Conservation (phyloP, 2,329 filamentous ascomycete genomes). For the Arthroderma sp. region DNA sequence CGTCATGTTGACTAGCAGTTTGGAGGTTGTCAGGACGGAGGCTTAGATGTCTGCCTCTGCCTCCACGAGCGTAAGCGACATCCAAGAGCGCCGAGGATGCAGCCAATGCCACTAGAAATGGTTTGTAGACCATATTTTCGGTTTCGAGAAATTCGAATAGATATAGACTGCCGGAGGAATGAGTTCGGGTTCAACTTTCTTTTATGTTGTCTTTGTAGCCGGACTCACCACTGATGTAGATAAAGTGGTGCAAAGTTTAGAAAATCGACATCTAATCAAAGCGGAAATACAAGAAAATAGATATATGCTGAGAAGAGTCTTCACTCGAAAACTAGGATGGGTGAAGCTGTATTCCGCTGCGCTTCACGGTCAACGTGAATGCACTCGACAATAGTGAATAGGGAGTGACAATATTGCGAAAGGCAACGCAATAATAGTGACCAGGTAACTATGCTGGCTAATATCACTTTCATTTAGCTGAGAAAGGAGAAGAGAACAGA, state of each 20-base stretch:
- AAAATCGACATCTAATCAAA: not conserved
- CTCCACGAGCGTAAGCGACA: too few species aligned
- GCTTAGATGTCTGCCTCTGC: constrained; percentile 5
- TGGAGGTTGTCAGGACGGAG: constrained; percentile 33
- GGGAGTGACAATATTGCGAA: not conserved
- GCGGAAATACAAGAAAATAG: not conserved
- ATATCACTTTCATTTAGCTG: too few species aligned
- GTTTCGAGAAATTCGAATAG: too few species aligned
- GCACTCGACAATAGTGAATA: constrained; percentile 3
- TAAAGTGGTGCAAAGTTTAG: not conserved
- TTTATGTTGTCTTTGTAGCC: not conserved
- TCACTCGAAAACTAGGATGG: constrained; percentile 1
- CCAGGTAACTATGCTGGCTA: too few species aligned
- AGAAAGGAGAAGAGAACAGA: too few species aligned
- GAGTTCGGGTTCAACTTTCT: not conserved
- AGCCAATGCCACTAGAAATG: too few species aligned
- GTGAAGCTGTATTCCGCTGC: too few species aligned
- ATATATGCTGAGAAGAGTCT: not conserved
- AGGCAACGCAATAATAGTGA: too few species aligned
- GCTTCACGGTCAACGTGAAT: constrained; percentile 9
- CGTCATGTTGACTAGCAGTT: constrained; percentile 15
- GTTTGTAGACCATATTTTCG: too few species aligned
- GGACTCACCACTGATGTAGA: not conserved
- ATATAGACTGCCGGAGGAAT: too few species aligned
- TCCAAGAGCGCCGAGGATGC: too few species aligned